Evolutionary conservation across 768 basidiomycete species (phyloP).

Genomic region (Hericium coralloides): DNA sequence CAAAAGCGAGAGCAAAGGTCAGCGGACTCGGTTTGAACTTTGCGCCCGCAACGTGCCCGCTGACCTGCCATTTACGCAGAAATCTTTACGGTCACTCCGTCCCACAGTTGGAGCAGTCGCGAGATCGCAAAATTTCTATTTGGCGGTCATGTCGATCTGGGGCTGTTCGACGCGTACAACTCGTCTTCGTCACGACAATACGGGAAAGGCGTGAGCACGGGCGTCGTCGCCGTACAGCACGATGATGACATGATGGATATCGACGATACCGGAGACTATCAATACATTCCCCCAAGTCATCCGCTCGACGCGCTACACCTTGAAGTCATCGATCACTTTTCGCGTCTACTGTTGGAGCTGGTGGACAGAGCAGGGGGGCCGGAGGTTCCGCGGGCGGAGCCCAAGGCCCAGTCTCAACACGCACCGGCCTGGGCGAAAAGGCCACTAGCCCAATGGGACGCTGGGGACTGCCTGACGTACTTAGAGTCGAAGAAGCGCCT

Average conservation of each 20-base stretch:
- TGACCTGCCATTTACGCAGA: neutral
- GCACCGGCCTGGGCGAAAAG: conserved; percentile 43
- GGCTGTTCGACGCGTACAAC: conserved; percentile 27
- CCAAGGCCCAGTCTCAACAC: conserved; percentile 37
- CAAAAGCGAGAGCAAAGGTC: conserved; percentile 32
- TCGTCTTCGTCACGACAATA: conserved; percentile 15
- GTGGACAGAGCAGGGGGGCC: conserved; percentile 44
- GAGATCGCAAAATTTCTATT: conserved; percentile 43
- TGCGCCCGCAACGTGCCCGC: neutral
- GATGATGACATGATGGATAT: conserved; percentile 42
- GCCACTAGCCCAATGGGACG: conserved; percentile 41
- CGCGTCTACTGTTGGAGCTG: conserved; percentile 47
- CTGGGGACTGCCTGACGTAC: conserved; percentile 49
- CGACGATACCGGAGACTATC: conserved; percentile 53
- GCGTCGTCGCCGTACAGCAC: conserved; percentile 3
- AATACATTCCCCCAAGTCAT: conserved; percentile 35
- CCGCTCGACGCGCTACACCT: conserved; percentile 59
- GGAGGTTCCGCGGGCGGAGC: conserved; percentile 25
- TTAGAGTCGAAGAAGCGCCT: conserved; percentile 30
- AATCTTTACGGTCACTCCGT: conserved; percentile 9
- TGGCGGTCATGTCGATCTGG: conserved; percentile 25
- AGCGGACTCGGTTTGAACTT: neutral
- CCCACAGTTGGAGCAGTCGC: conserved; percentile 31
- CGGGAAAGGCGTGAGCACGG: conserved; percentile 11
- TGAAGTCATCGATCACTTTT: conserved; percentile 64